A percentile compares a stretch with the other conserved stretches of the same genome.
These are phyloP conservation scores for Mycena vulgaris DNA, from an alignment of 768 basidiomycete species.

Conservation along the genomic window DNA sequence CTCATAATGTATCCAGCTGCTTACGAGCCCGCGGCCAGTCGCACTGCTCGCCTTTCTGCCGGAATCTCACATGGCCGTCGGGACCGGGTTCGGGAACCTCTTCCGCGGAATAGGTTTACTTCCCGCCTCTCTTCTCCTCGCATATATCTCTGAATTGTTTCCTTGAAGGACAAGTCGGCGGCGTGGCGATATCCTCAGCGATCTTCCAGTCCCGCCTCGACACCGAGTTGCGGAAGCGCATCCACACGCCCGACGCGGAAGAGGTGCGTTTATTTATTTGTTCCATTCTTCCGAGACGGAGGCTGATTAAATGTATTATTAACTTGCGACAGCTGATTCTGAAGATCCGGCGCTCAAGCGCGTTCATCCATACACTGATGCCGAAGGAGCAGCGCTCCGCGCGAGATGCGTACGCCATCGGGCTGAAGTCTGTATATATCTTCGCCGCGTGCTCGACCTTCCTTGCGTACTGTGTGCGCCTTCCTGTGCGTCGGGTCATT, in stretches of 20 bases:
- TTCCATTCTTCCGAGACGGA: slow-evolving; percentile 59
- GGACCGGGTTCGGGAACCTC: slow-evolving; percentile 78
- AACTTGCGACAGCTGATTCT: slow-evolving; percentile 69
- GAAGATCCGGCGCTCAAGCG: slow-evolving; percentile 74
- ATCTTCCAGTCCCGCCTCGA: slow-evolving; percentile 76
- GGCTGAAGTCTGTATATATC: slow-evolving; percentile 75
- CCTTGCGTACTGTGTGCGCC: slow-evolving; percentile 70
- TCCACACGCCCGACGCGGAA: slow-evolving; percentile 45
- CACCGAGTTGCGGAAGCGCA: slow-evolving; percentile 67
- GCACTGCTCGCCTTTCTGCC: slow-evolving; percentile 68
- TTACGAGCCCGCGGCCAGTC: too few relatives aligned
- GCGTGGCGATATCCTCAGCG: slow-evolving; percentile 78
- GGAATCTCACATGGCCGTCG: slow-evolving; percentile 77
- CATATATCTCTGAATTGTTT: slow-evolving; percentile 3
- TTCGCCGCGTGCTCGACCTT: slow-evolving; percentile 73
- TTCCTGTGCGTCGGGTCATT: slow-evolving; percentile 66
- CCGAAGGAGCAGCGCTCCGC: slow-evolving; percentile 67
- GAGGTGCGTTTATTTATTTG: slow-evolving; percentile 42
- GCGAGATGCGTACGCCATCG: slow-evolving; percentile 71
- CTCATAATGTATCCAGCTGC: too few relatives aligned
- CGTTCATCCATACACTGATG: slow-evolving; percentile 66
- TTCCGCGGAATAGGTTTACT: slow-evolving; percentile 72
- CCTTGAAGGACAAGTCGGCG: slow-evolving; percentile 75
- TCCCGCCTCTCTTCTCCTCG: slow-evolving; percentile 34
- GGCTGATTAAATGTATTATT: neutral